A percentile compares a stretch with the other conserved stretches of the same genome.
Conservation (phyloP, 2,329 filamentous ascomycete species). For the Gaeumannomyces sp. region DNA sequence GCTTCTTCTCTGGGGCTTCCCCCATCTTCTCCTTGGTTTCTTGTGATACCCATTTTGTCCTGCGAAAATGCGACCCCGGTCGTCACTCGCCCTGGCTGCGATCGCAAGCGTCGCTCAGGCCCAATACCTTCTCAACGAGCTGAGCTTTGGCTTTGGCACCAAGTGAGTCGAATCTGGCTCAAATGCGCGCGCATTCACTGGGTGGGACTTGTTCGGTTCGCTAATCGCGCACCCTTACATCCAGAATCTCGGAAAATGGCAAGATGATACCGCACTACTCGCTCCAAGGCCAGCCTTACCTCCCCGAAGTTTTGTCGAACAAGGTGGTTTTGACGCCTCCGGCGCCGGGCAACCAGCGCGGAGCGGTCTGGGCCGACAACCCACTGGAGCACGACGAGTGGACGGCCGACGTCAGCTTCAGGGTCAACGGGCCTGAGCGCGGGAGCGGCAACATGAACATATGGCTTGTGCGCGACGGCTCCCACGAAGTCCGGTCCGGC, state of each 20-base stretch:
- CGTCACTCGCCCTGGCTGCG: constrained; percentile 16
- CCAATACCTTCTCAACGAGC: constrained; percentile 62
- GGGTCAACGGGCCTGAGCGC: constrained; percentile 77
- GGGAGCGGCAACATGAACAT: constrained; percentile 87
- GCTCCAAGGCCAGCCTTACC: constrained; percentile 46
- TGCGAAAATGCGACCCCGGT: constrained; percentile 15
- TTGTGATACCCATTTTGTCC: constrained; percentile 2
- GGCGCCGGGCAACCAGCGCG: constrained; percentile 76
- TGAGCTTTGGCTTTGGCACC: constrained; percentile 70
- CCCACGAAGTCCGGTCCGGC: constrained; percentile 56
- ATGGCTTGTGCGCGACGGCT: constrained; percentile 75
- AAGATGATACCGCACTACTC: constrained; percentile 45
- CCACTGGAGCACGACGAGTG: constrained; percentile 61
- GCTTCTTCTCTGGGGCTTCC: neutral
- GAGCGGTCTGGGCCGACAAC: constrained; percentile 71
- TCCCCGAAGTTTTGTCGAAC: constrained; percentile 71
- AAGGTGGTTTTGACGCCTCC: constrained; percentile 87
- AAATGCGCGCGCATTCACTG: neutral
- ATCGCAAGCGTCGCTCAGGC: constrained; percentile 44
- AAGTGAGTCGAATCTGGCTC: constrained; percentile 36
- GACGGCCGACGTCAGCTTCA: constrained; percentile 80
- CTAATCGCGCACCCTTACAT: neutral
- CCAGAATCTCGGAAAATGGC: neutral
- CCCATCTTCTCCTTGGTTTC: neutral
- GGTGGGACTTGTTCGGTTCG: neutral